Conservation (phyloP, 1,284 basidiomycete species). For the Phlebopus sp. region DNA sequence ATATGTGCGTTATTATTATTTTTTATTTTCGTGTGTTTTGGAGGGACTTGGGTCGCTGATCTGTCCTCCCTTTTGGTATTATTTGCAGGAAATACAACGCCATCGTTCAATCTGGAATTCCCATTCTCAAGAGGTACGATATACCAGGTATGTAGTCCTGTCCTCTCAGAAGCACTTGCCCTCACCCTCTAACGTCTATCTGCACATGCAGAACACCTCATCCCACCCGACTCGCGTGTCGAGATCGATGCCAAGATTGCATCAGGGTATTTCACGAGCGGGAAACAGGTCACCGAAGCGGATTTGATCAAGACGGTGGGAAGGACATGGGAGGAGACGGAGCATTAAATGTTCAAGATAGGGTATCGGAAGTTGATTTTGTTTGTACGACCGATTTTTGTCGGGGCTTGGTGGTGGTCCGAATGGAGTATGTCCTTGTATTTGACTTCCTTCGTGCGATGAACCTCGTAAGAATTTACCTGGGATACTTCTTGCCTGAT, state of each 20-base stretch:
- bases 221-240: conserved; percentile 90
- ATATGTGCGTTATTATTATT: conserved; percentile 54
- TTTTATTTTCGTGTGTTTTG: too few species aligned
- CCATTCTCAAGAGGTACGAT: conserved; percentile 81
- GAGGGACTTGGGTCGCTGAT: too few species aligned
- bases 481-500: too few species aligned
- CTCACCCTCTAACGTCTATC: background rate
- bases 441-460: too few species aligned
- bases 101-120: conserved; percentile 85
- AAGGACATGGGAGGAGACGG: conserved; percentile 83
- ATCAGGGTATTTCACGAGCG: conserved; percentile 84
- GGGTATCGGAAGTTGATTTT: too few species aligned
- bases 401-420: too few species aligned
- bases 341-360: conserved; percentile 44
- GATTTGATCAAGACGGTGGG: conserved; percentile 86
- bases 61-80: too few species aligned
- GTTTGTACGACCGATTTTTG: too few species aligned
- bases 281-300: conserved; percentile 72
- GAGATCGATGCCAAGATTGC: conserved; percentile 96
- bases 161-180: background rate
- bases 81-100: conserved; percentile 85
- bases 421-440: too few species aligned
- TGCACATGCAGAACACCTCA: conserved; percentile 61
- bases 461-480: too few species aligned
- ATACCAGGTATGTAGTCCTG: conserved; percentile 56